Base-by-base conservation (phyloP, 805 yeast genomes). In the Lachancea waltii region DNA sequence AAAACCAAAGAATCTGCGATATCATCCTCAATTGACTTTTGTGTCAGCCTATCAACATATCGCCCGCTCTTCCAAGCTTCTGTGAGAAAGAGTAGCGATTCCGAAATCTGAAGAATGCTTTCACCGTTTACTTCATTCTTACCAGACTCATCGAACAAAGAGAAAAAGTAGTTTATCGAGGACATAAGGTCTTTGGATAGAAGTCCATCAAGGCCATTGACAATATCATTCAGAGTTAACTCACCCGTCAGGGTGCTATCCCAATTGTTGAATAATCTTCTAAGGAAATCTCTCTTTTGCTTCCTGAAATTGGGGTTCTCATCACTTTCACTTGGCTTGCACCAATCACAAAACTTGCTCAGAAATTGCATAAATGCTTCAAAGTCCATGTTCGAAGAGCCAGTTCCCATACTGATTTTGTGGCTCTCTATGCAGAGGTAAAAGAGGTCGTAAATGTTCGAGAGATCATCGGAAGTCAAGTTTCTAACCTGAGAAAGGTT, bases 311-410 rank as follows among this genome's bases (percentile, higher is more conserved):
- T 36, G 1, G 63, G 63, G 38, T 62, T 60, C 14, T 56, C 50
- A 15, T 65, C 66, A 18, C 62, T 60, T n/a, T 58, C 61, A 10
- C 51, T 48, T 3, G 73, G 43, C 18, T 63, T 56, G 11, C 70
- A 75, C 92, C 95, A 90, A 51, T 81, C 90, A 42, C 85, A 80
- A 9, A 89, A 66, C 29, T 84, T 86, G 9, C 81, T 67, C 79
- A 92, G 70, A 55, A 92, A 89, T 29, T 73, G 68, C 41, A 70
- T 69, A 54, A 86, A 90, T 4, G 82, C 77, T 11, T 73, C 75
- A 53, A 73, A 80, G 47, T 77, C 80, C 90, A 90, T 85, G 14
- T 75, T 68, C n/a, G 82, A 74, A 9, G 73, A 64, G 1, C 71
- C 70, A n/a, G 64, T 63, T 38, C 50, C 85, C 75, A 73, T 46